Evolutionary conservation across 2,329 filamentous ascomycete genomes (phyloP), one percentile per base, ranked within the genome.

Genomic region (Aciculosporium take): DNA sequence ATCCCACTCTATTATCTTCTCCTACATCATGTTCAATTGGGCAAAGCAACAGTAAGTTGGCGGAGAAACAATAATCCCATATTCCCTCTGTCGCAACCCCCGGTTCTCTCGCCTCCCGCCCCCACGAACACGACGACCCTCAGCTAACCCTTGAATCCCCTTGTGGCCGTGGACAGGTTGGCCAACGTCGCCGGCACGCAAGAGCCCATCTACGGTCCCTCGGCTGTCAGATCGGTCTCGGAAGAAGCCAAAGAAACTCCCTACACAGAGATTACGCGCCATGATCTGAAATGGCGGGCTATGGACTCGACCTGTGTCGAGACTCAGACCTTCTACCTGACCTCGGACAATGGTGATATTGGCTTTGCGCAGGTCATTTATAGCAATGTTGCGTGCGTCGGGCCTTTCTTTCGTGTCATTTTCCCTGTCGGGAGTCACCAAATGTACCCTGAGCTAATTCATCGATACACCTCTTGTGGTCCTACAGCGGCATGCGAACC

Each of bases 321-420:
- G 71, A 95, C 86, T 24, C 83, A 95, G 68, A 87, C 75, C 48
- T 98, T 95, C 67, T 98, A 98, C 67, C 66, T 95, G 56, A 80
- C 80, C 63, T 71, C 81, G 42, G 84, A 94, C 47, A 76, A 69
- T 45, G 91, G 91, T 39, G 72, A 80, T 48, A 62, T 88, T 49
- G 84, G 74, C 40, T 75, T 94, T 62, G 77, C 76, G 46, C 91
- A 98, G 71, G 74, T 96, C 64, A 94, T 98, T 61, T 94, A 96
- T 71, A 96, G 84, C 69, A 95, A 94, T 65, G 84, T 98, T 60
- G 82, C 77, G 88, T 95, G 79, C 64, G 81, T 43, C 27, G 29
- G 23, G 34, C 23, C 37, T 32, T 21, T 10, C 7, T 3, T 10
- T 30, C 15, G 41, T 23, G 9, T 38, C 37, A 40, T 32, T 45